Evolutionary conservation across 2,329 filamentous ascomycete genomes (phyloP).

Genomic region (Fusarium haematococcum): DNA sequence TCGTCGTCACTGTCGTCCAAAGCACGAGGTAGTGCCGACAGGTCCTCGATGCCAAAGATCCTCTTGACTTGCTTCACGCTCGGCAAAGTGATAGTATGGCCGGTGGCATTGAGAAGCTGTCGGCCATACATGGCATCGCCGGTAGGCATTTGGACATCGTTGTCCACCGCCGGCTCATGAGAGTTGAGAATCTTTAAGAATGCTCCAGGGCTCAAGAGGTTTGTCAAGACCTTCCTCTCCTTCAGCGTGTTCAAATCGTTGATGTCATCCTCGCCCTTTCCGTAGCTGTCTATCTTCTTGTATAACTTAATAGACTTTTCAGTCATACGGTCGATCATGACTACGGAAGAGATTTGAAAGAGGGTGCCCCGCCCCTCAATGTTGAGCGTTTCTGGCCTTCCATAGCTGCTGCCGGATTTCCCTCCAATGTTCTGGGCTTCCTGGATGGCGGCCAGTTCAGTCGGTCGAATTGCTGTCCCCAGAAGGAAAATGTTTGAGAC

Average conservation of each 20-base stretch:
- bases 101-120: neutral
- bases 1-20: neutral
- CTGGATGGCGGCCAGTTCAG: neutral
- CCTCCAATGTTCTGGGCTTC: neutral
- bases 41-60: neutral
- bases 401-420: too few species aligned
- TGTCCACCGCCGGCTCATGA: neutral
- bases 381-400: neutral
- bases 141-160: neutral
- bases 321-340: neutral
- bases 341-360: neutral
- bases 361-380: neutral
- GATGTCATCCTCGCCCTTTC: neutral
- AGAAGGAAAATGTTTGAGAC: neutral
- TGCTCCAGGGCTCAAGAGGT: neutral
- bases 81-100: neutral
- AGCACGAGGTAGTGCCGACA: neutral
- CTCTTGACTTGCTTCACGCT: neutral
- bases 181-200: neutral
- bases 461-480: neutral
- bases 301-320: neutral
- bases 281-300: neutral
- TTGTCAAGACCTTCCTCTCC: neutral
- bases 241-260: neutral
- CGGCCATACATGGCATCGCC: neutral